These are phyloP conservation scores for Sclerotinia subarctica DNA, from an alignment of 2,329 filamentous ascomycete genomes.

Conservation along the genomic window DNA sequence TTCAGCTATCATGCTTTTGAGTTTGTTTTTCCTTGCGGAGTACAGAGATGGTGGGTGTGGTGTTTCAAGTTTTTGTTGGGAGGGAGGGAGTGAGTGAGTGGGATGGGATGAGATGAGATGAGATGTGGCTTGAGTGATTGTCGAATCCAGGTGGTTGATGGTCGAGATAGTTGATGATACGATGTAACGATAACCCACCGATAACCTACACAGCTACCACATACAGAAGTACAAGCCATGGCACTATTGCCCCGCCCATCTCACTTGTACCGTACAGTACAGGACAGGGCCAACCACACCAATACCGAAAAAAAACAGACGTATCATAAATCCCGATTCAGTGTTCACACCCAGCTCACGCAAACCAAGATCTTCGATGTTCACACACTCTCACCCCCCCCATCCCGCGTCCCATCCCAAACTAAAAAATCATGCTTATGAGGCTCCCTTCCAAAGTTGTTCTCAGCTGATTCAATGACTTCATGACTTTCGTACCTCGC, in stretches of 20 bases:
- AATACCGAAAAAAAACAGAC: neutral
- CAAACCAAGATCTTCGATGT: neutral
- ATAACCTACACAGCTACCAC: neutral
- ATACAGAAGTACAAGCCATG: neutral
- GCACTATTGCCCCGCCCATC: neutral
- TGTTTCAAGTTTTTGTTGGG: neutral
- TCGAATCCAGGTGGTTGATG: no score
- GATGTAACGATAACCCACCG: constrained; percentile 1
- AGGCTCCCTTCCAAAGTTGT: no score
- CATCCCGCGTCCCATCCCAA: no score
- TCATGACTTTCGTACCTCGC: no score
- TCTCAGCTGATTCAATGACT: no score
- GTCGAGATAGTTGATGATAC: neutral
- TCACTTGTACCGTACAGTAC: neutral
- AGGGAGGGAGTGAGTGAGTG: no score
- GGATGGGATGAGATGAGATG: neutral
- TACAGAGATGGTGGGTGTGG: no score
- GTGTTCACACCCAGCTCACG: neutral
- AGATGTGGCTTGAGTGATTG: neutral
- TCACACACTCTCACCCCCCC: no score
- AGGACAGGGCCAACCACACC: neutral
- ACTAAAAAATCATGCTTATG: no score
- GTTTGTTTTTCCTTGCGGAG: no score
- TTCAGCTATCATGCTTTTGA: neutral
- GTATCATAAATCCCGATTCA: no score